These are phyloP conservation scores for Tylopilus orsonianus DNA, from an alignment of 1,284 basidiomycete species.

Conservation along the genomic window DNA sequence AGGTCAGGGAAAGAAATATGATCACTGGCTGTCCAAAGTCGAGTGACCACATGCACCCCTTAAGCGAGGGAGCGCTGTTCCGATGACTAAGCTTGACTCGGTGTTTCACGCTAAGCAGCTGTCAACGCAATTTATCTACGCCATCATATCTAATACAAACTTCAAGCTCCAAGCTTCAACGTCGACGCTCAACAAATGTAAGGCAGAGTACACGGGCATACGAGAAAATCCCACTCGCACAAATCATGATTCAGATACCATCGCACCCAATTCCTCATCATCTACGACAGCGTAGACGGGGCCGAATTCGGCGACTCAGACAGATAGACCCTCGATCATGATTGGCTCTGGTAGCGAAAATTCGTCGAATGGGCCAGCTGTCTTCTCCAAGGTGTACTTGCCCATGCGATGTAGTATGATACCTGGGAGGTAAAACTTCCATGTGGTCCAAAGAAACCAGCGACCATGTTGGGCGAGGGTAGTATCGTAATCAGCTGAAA, in stretches of 20 bases:
- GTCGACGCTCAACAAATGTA: too few relatives aligned
- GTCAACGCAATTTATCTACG: neutral
- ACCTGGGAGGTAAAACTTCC: constrained; percentile 58
- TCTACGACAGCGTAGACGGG: too few relatives aligned
- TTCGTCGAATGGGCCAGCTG: constrained; percentile 56
- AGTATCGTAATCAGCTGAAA: constrained; percentile 65
- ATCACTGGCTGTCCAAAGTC: neutral
- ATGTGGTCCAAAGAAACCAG: constrained; percentile 74
- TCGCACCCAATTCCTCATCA: too few relatives aligned
- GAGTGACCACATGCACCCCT: neutral
- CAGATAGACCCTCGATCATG: constrained; percentile 16
- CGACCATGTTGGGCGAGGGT: constrained; percentile 61
- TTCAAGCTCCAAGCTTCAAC: neutral
- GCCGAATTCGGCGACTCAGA: constrained; percentile 15
- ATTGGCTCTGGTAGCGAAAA: constrained; percentile 31
- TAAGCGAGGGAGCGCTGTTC: neutral
- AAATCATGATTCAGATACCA: too few relatives aligned
- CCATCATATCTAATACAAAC: neutral
- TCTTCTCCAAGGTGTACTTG: constrained; percentile 44
- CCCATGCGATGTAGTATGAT: constrained; percentile 33
- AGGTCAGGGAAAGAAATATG: constrained; percentile 1
- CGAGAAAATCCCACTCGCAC: too few relatives aligned
- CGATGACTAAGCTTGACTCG: constrained; percentile 29
- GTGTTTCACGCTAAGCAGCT: neutral
- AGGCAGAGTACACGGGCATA: too few relatives aligned